Base-by-base conservation (phyloP, 2,329 filamentous ascomycete genomes). In the Huntiella abstrusa region DNA sequence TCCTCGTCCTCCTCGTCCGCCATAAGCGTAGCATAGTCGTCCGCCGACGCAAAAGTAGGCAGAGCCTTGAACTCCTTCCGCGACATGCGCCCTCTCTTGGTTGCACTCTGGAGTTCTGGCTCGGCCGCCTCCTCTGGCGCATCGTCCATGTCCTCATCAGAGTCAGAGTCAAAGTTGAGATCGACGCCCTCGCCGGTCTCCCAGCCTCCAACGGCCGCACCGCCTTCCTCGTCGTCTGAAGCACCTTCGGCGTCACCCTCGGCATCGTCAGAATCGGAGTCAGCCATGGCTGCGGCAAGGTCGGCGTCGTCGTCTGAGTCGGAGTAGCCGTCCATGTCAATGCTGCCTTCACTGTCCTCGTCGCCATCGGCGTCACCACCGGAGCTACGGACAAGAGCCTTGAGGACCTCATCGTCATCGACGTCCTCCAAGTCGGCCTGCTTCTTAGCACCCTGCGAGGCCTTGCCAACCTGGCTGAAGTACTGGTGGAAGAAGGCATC, bases 401-500 rank as follows among this genome's bases (percentile, higher is more conserved):
- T 78, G 87, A 86, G 94, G 54, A 94, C 80, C 58, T 87, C 81
- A 46, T 72, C 67, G 28, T 57, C 59, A 43, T 66, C 66, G 55
- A 69, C 72, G 53, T 69, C 66, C 43, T 65, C 63, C n/a, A 8
- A 19, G 13, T 34, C 42, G 3, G 34, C 37, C 62, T 72, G 73
- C 54, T 70, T 69, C 55, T 68, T 70, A 54, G 67, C 63, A 8
- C 67, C 64, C 58, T 80, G 73, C 48, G 60, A 59, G 43, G 69
- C 64, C 61, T 77, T 85, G 52, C 77, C 76, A 47, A 83, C 64
- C 51, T 79, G 74, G 50, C 75, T 79, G 64, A 98, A 98, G 73
- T 98, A 98, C 53, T 85, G 79, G 62, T 98, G 91, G 74, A 98
- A 98, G 74, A 98, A 98, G 35, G 86, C 83, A 58, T 98, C 91